phyloP scores from a whole-genome alignment of 345 rosid genomes.

The Psidium guajava region DNA sequence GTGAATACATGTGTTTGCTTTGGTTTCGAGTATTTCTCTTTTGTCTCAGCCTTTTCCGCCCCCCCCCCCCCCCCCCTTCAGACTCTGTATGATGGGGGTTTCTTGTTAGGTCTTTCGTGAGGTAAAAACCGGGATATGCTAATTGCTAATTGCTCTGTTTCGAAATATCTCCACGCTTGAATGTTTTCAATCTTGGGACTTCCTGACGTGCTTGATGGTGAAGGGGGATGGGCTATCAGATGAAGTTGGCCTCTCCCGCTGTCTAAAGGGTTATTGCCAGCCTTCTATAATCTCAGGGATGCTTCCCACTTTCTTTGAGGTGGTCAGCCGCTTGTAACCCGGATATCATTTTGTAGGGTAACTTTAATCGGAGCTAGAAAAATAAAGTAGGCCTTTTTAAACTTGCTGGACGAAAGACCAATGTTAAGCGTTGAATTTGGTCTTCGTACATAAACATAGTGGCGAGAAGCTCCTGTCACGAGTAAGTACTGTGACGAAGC shows the following conservation, averaged over 20 bases:
- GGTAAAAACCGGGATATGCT: neutral
- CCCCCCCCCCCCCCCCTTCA: neutral
- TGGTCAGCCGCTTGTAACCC: too few relatives aligned
- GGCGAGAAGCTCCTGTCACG: too few relatives aligned
- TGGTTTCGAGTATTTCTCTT: neutral
- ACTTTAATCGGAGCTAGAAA: too few relatives aligned
- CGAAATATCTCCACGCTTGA: neutral
- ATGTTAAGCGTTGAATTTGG: too few relatives aligned
- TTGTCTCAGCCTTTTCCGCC: neutral
- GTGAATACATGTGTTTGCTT: neutral
- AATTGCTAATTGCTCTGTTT: neutral
- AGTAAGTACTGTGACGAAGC: conserved; percentile 10
- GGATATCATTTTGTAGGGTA: too few relatives aligned
- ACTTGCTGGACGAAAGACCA: too few relatives aligned
- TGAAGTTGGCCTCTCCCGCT: too few relatives aligned
- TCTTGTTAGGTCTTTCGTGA: neutral
- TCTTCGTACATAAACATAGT: conserved; percentile 5
- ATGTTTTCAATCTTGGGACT: neutral
- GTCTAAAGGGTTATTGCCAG: too few relatives aligned
- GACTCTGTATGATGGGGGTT: neutral
- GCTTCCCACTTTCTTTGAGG: too few relatives aligned
- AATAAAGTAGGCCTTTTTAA: too few relatives aligned
- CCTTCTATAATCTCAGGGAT: too few relatives aligned
- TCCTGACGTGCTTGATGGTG: neutral
- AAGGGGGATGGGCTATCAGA: too few relatives aligned